Evolutionary conservation across 148 eudicot genomes (phyloP).

Genomic region (Nepenthes gracilis): DNA sequence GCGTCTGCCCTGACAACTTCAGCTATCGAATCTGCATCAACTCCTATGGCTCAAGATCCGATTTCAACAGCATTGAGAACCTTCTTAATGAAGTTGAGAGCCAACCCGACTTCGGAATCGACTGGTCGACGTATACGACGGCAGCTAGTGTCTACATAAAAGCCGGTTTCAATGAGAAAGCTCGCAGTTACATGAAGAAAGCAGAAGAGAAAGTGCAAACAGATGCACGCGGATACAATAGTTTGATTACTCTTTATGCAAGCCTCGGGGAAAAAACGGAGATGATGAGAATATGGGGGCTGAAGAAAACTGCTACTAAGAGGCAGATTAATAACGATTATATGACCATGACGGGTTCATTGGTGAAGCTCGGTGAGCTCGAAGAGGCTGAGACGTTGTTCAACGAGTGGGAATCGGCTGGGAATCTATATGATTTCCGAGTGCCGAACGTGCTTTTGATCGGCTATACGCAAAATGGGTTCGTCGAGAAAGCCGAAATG

Average conservation of each 20-base stretch:
- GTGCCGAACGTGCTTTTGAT: conserved; percentile 33
- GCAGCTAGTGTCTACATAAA: conserved; percentile 26
- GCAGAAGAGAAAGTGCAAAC: conserved; percentile 18
- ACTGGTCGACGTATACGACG: conserved; percentile 31
- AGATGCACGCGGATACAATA: conserved; percentile 22
- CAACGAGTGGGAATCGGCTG: conserved; percentile 40
- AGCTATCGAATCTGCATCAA: conserved; percentile 38
- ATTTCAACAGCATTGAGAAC: conserved; percentile 27
- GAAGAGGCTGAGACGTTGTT: conserved; percentile 29
- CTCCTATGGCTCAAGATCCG: conserved; percentile 24
- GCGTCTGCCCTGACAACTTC: conserved; percentile 25
- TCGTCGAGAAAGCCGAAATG: conserved; percentile 29
- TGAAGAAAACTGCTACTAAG: conserved; percentile 20
- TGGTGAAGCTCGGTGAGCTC: conserved; percentile 35
- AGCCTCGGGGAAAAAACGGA: conserved; percentile 27
- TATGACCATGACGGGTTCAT: conserved; percentile 26
- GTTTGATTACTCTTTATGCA: conserved; percentile 36
- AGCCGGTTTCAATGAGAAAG: conserved; percentile 28
- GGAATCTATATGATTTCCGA: conserved; percentile 28
- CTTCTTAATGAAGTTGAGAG: conserved; percentile 28
- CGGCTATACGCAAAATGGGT: conserved; percentile 32
- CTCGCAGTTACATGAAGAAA: conserved; percentile 26
- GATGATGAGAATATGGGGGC: conserved; percentile 36
- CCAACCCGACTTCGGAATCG: conserved; percentile 22
- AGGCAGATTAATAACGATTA: conserved; percentile 37